Conservation (phyloP, 164 flowering plant genomes). For the Kingdonia uniflora region DNA sequence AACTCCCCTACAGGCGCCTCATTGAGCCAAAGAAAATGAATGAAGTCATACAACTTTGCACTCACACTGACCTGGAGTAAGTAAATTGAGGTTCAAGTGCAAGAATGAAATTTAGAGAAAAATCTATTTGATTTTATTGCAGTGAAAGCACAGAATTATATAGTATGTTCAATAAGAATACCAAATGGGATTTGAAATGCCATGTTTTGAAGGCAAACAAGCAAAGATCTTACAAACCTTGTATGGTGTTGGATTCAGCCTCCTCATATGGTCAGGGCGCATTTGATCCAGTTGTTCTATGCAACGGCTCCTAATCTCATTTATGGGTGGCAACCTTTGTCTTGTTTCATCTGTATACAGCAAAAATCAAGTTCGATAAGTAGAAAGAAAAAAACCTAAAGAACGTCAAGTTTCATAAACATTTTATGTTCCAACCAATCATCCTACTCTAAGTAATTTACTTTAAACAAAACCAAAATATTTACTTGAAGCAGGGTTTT, state of each 20-base stretch:
- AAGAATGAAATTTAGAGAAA: neutral
- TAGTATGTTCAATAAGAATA: too few species aligned
- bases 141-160: too few species aligned
- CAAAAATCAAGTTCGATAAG: conserved; percentile 5
- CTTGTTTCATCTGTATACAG: conserved; percentile 40
- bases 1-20: conserved; percentile 99
- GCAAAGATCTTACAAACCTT: conserved; percentile 42
- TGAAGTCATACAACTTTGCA: conserved; percentile 90
- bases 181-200: too few species aligned
- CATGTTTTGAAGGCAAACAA: neutral
- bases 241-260: conserved; percentile 96
- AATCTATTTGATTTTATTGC: too few species aligned
- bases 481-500: too few species aligned
- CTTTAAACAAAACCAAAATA: too few species aligned
- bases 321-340: conserved; percentile 55
- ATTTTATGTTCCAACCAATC: too few species aligned
- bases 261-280: conserved; percentile 98
- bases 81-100: neutral
- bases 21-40: conserved; percentile 96
- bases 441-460: too few species aligned
- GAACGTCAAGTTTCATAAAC: too few species aligned
- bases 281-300: conserved; percentile 77
- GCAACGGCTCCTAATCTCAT: conserved; percentile 61
- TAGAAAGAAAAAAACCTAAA: too few species aligned
- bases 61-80: conserved; percentile 85